Evolutionary conservation across 2,329 filamentous ascomycete genomes (phyloP), one percentile per base, ranked within the genome.

Genomic region (Arthrobotrys pseudoclavata): DNA sequence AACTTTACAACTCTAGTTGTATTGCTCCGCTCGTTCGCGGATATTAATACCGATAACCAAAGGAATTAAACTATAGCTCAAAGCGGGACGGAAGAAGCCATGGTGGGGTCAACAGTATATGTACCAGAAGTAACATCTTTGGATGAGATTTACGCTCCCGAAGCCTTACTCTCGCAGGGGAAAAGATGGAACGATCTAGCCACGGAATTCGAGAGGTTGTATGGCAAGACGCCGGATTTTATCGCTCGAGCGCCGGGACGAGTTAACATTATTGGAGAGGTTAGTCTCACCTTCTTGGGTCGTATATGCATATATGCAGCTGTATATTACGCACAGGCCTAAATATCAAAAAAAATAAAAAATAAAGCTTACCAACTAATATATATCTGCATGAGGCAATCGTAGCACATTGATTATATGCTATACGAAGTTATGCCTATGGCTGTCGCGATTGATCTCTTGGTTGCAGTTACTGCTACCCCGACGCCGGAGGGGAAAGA

Each of bases 231-330:
- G 15, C 90, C 94, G 45, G 88, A 92, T 75, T 97, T 97, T 82
- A 89, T 98, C 20, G 89, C 95, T 9, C 91, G 96, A 79, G 97
- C 94, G 69, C 96, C 96, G 0, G 96, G 96, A 76, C 89, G 96
- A 80, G 96, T 99, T 80, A 98, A 98, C 86, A 96, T 99, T 82
- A 97, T 99, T 83, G 96, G 96, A 84, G 96, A 99, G 71, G 81
- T 82, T 13, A 64, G 74, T 69, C 24, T 40, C 4, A 24, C 1
- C 2, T 47, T 47, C 34, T 37, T 12, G 34, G 5, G 10, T 13
- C 34, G 4, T 37, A 9, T 13, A 37, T 37, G 7, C 34, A 42
- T 3, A 42, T 42, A 3, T 42, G 40, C 40, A 42, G 15, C 40
- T 42, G 6, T n/a, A 42, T n/a, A 42, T 42, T 31, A 31, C 7